Evolutionary conservation across 73 alveolate genomes (phyloP).

Genomic region (Strombidium stylifer): DNA sequence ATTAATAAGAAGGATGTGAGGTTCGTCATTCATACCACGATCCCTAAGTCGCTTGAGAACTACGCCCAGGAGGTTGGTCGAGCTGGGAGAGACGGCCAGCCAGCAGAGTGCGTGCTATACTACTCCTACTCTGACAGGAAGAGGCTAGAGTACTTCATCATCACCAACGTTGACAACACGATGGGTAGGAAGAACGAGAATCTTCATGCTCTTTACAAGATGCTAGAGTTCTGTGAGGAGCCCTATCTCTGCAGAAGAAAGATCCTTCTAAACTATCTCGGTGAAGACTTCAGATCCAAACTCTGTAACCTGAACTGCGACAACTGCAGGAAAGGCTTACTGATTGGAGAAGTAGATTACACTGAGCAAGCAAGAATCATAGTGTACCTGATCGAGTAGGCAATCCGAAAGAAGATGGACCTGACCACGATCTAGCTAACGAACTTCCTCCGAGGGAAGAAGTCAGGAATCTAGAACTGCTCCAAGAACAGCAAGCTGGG

Average conservation of each 20-base stretch:
- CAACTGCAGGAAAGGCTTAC: constrained; percentile 43
- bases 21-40: constrained; percentile 96
- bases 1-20: constrained; percentile 98
- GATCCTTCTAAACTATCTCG: constrained; percentile 62
- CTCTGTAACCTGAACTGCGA: constrained; percentile 66
- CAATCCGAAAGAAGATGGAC: constrained; percentile 27
- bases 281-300: constrained; percentile 75
- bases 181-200: constrained; percentile 45
- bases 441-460: constrained; percentile 27
- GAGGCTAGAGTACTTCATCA: constrained; percentile 69
- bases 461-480: constrained; percentile 11
- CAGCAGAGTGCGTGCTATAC: constrained; percentile 88
- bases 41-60: constrained; percentile 93
- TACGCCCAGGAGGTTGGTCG: constrained; percentile 95
- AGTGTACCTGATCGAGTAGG: constrained; percentile 25
- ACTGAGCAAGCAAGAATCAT: constrained; percentile 25
- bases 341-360: constrained; percentile 21
- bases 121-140: constrained; percentile 82
- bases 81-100: constrained; percentile 95
- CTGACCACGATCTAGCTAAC: constrained; percentile 13
- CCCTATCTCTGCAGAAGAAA: constrained; percentile 74
- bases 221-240: constrained; percentile 78
- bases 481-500: constrained; percentile 25
- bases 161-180: constrained; percentile 17
- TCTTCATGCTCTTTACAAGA: constrained; percentile 52